These are phyloP conservation scores for Gamarada debralockiae DNA, from an alignment of 495 filamentous ascomycete genomes.

Conservation along the genomic window DNA sequence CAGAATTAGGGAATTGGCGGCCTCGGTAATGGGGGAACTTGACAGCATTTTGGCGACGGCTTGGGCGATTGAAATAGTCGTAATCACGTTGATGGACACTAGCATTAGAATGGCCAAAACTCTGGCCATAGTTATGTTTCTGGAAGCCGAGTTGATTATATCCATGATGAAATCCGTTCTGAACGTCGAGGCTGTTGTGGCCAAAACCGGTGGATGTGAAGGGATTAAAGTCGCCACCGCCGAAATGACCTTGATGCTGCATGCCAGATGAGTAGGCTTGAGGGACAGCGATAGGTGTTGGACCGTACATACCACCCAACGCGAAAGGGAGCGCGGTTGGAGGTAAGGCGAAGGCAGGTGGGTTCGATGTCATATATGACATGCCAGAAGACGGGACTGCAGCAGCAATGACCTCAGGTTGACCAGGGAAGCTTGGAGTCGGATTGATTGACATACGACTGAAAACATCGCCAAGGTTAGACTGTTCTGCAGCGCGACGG, in stretches of 20 bases:
- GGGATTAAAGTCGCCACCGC: neutral
- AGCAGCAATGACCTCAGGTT: neutral
- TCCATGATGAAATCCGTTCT: neutral
- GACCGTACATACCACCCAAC: neutral
- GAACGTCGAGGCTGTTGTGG: neutral
- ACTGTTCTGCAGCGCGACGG: neutral
- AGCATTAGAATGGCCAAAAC: neutral
- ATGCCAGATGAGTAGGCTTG: neutral
- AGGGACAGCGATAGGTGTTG: neutral
- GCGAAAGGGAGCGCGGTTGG: conserved; percentile 24
- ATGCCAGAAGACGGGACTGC: conserved; percentile 5
- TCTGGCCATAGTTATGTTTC: conserved; percentile 14
- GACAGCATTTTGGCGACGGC: conserved; percentile 10
- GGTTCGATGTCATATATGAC: neutral
- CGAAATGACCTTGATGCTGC: neutral
- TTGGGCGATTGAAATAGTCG: neutral
- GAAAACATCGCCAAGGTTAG: conserved; percentile 13
- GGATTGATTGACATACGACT: conserved; percentile 18
- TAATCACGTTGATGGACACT: neutral
- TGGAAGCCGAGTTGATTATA: neutral
- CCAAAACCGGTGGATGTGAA: neutral
- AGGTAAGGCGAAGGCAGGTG: conserved; percentile 14
- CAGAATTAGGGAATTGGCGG: conserved; percentile 27
- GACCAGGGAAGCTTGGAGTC: neutral
- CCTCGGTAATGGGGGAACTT: conserved; percentile 2